Conservation (phyloP, 345 rosid genomes). For the Salix purpurea region DNA sequence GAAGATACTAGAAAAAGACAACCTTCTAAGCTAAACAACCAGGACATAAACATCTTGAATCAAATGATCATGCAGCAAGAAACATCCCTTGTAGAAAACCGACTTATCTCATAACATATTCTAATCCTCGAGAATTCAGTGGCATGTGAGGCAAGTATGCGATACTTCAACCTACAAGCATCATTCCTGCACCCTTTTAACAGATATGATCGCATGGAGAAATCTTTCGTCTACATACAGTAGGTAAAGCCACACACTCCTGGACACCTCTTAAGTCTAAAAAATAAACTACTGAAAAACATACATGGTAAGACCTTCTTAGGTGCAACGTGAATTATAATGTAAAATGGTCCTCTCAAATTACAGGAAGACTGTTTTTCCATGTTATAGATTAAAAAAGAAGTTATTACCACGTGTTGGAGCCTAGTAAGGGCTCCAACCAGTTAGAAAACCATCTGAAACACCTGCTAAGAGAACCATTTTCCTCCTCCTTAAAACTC, state of each 20-base stretch:
- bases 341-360: not conserved
- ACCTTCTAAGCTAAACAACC: not conserved
- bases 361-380: not conserved
- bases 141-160: not conserved
- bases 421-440: not conserved
- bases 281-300: not conserved
- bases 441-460: not conserved
- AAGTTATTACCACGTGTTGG: not conserved
- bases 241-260: not conserved
- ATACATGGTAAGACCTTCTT: not conserved
- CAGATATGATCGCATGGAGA: not conserved
- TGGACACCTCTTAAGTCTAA: not conserved
- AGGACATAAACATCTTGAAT: not conserved
- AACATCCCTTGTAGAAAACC: not conserved
- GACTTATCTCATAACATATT: not conserved
- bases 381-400: not conserved
- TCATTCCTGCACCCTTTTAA: not conserved
- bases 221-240: not conserved
- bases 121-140: not conserved
- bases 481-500: not conserved
- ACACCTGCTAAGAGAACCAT: not conserved
- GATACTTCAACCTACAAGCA: not conserved
- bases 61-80: not conserved
- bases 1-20: not conserved
- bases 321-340: not conserved